Conservation (phyloP, 305 asterid genomes). For the Withania somnifera region DNA sequence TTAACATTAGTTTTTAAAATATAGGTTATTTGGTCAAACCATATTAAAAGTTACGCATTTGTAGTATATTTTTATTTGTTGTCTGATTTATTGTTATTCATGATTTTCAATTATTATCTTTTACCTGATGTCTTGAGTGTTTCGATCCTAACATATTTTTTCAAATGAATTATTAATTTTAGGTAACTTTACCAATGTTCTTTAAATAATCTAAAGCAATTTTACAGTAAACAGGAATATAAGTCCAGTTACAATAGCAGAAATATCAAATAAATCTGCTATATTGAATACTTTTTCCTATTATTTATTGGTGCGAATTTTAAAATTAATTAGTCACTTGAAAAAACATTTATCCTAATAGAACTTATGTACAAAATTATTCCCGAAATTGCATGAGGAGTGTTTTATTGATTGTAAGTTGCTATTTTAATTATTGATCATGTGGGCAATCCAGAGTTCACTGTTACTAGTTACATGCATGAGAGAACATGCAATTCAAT, state of each 20-base stretch:
- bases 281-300: too few species aligned
- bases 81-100: too few species aligned
- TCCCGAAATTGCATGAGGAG: background rate
- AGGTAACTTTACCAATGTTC: background rate
- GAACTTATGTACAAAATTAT: background rate
- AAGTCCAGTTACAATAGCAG: background rate
- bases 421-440: slow-evolving; percentile 3
- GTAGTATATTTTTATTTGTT: too few species aligned
- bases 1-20: too few species aligned
- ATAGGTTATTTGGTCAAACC: too few species aligned
- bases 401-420: background rate
- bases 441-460: slow-evolving; percentile 12
- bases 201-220: background rate
- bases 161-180: background rate
- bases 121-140: too few species aligned
- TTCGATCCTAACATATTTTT: too few species aligned
- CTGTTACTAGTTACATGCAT: background rate
- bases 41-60: too few species aligned
- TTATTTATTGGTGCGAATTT: background rate
- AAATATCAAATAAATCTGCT: too few species aligned
- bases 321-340: background rate
- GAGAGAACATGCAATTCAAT: background rate
- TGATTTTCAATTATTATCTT: too few species aligned
- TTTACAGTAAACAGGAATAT: background rate
- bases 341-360: background rate